These are phyloP conservation scores for Parathielavia appendiculata DNA, from an alignment of 495 filamentous ascomycete genomes.

Conservation along the genomic window DNA sequence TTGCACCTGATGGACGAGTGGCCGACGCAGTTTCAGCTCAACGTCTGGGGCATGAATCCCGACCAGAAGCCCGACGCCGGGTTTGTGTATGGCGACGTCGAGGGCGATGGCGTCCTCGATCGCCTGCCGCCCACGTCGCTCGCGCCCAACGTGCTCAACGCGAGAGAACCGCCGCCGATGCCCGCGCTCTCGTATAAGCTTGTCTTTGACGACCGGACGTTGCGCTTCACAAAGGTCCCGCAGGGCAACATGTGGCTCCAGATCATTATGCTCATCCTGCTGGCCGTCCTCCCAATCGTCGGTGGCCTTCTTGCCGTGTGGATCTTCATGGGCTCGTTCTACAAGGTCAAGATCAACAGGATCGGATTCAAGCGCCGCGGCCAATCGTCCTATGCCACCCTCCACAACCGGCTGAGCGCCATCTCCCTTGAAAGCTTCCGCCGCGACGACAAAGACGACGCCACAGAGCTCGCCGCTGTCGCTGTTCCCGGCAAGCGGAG, in stretches of 20 bases:
- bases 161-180: conserved; percentile 51
- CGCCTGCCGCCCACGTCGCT: conserved; percentile 58
- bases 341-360: conserved; percentile 67
- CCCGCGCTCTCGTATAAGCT: conserved; percentile 57
- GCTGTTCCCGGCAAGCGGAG: conserved; percentile 33
- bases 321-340: conserved; percentile 61
- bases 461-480: conserved; percentile 15
- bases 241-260: conserved; percentile 56
- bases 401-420: conserved; percentile 35
- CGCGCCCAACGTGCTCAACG: conserved; percentile 52
- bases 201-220: conserved; percentile 50
- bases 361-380: too few species aligned
- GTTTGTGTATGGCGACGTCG: conserved; percentile 30
- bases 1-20: conserved; percentile 61
- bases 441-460: too few species aligned
- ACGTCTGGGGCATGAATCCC: conserved; percentile 64
- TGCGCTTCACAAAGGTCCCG: conserved; percentile 49
- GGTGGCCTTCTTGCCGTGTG: conserved; percentile 49
- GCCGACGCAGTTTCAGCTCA: conserved; percentile 60
- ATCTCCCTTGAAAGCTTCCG: too few species aligned
- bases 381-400: too few species aligned
- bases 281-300: conserved; percentile 51
- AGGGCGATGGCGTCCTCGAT: conserved; percentile 52
- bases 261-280: conserved; percentile 52
- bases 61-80: conserved; percentile 57